Conservation (phyloP, 495 filamentous ascomycete genomes). For the Podospora sp. region DNA sequence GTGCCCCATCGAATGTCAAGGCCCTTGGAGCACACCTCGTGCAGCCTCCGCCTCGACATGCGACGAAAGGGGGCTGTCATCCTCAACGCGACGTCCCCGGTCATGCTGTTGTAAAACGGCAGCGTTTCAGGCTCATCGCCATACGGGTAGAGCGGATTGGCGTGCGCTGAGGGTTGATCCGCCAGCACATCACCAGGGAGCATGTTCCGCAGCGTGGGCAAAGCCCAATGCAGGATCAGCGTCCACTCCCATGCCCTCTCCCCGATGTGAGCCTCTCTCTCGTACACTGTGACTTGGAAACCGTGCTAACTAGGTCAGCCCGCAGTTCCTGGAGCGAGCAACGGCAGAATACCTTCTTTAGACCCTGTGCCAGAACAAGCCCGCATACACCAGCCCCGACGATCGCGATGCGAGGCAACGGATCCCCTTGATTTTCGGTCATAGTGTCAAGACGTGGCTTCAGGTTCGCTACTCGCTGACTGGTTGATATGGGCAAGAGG, state of each 20-base stretch:
- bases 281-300: constrained; percentile 52
- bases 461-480: no score
- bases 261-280: constrained; percentile 44
- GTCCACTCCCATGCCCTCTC: constrained; percentile 56
- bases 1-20: constrained; percentile 35
- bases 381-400: constrained; percentile 4
- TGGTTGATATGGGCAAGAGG: no score
- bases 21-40: constrained; percentile 28
- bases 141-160: constrained; percentile 41
- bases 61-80: constrained; percentile 45
- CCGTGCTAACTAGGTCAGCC: constrained; percentile 35
- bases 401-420: not conserved
- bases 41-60: constrained; percentile 43
- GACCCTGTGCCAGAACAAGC: not conserved
- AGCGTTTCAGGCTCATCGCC: constrained; percentile 40
- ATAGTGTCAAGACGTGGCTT: not conserved
- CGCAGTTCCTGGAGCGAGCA: no score
- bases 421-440: not conserved
- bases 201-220: constrained; percentile 28
- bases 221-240: constrained; percentile 58
- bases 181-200: constrained; percentile 42
- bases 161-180: constrained; percentile 35
- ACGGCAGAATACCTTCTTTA: constrained; percentile 3
- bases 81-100: constrained; percentile 45
- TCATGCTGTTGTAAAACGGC: constrained; percentile 48